Percentiles rank a stretch among this genome's conserved stretches.
Conservation (phyloP, 2,329 filamentous ascomycete species). For the Pezicula radicicola region DNA sequence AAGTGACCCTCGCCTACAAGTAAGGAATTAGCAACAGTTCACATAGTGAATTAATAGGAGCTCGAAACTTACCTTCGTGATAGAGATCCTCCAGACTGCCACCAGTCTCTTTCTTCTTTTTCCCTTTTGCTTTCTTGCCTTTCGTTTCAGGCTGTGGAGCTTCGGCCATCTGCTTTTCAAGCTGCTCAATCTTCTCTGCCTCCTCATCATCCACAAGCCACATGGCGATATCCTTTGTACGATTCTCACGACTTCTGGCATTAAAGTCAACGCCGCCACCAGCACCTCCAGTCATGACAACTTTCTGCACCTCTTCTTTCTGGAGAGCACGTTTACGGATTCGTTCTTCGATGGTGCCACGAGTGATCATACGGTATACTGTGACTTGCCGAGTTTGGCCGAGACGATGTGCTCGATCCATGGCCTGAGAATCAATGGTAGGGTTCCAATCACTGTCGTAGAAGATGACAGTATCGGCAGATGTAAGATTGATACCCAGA, state of each 20-base stretch:
- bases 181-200: constrained; percentile 87
- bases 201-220: constrained; percentile 98
- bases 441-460: constrained; percentile 99
- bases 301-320: constrained; percentile 97
- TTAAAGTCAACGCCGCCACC: constrained; percentile 92
- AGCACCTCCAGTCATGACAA: constrained; percentile 87
- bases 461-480: constrained; percentile 97
- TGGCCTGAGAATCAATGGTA: constrained; percentile 96
- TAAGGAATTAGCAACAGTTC: constrained; percentile 25
- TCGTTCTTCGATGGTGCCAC: constrained; percentile 94
- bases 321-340: constrained; percentile 96
- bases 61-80: constrained; percentile 80
- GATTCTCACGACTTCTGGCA: constrained; percentile 83
- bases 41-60: constrained; percentile 9
- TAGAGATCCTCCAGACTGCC: constrained; percentile 95
- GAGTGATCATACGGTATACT: constrained; percentile 95
- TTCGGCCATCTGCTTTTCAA: constrained; percentile 78
- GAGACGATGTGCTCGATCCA: constrained; percentile 97
- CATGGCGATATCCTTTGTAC: constrained; percentile 97
- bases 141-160: constrained; percentile 60
- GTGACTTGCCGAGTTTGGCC: constrained; percentile 95
- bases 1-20: constrained; percentile 90
- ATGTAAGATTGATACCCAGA: constrained; percentile 95
- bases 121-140: constrained; percentile 49
- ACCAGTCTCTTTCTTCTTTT: constrained; percentile 50